A percentile compares a stretch with the other conserved stretches of the same genome.
phyloP scores from a whole-genome alignment of 768 basidiomycete species.

The Lentinula sp. region DNA sequence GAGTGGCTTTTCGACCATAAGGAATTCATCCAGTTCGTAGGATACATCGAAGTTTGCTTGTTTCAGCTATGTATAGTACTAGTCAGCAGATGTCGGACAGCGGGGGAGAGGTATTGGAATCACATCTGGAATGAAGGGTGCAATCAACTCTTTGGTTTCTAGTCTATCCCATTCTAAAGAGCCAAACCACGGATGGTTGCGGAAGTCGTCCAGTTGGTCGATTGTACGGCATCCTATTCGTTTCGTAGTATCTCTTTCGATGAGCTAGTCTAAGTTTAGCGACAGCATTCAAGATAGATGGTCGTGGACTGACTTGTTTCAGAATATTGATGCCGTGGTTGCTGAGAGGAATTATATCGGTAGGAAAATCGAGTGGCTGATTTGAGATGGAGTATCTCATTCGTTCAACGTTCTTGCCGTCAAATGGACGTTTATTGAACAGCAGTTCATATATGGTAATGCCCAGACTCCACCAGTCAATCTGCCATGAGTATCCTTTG shows the following conservation, averaged over 20 bases:
- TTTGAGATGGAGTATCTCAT: constrained; percentile 84
- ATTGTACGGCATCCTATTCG: constrained; percentile 78
- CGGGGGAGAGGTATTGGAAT: constrained; percentile 16
- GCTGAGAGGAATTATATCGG: constrained; percentile 57
- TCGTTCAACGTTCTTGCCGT: constrained; percentile 83
- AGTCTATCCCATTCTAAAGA: constrained; percentile 77
- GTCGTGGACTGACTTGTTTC: constrained; percentile 47
- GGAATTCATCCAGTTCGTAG: constrained; percentile 94
- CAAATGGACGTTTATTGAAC: constrained; percentile 79
- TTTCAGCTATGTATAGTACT: constrained; percentile 58
- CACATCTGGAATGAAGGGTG: constrained; percentile 92
- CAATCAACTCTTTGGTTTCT: constrained; percentile 60
- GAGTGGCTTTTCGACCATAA: constrained; percentile 97
- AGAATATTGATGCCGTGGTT: constrained; percentile 61
- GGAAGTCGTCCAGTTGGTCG: constrained; percentile 74
- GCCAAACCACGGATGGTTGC: constrained; percentile 80
- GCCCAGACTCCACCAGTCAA: constrained; percentile 97
- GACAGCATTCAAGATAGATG: constrained; percentile 1
- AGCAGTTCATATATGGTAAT: constrained; percentile 88
- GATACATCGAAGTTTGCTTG: constrained; percentile 98
- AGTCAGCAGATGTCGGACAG: neutral
- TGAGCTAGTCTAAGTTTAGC: constrained; percentile 43
- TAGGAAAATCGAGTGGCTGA: constrained; percentile 75
- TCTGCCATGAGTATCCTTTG: constrained; percentile 87
- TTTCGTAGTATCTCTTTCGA: constrained; percentile 74